Evolutionary conservation across 1,284 basidiomycete genomes (phyloP).

Genomic region (Ceratobasidium sp.): DNA sequence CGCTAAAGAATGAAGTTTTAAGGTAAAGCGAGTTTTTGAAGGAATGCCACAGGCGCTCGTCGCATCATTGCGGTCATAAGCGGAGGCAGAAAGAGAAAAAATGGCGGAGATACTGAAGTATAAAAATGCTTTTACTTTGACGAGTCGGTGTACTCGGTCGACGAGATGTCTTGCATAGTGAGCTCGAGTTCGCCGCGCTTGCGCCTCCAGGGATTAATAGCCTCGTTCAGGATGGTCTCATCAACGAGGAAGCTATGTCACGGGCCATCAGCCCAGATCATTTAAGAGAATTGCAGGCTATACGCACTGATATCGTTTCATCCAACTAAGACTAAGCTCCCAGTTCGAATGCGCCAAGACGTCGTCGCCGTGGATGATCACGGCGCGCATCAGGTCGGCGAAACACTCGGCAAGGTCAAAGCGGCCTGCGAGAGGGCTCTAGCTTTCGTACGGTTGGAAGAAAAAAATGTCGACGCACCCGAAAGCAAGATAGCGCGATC

Average conservation of each 20-base stretch:
- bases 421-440: slow-evolving; percentile 65
- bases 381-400: slow-evolving; percentile 73
- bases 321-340: slow-evolving; percentile 87
- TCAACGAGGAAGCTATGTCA: slow-evolving; percentile 77
- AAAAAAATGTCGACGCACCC: slow-evolving; percentile 63
- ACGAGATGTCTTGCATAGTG: slow-evolving; percentile 41
- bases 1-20: slow-evolving; percentile 27
- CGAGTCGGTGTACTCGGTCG: slow-evolving; percentile 28
- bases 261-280: neutral
- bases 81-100: slow-evolving; percentile 1
- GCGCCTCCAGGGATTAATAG: slow-evolving; percentile 78
- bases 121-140: slow-evolving; percentile 10
- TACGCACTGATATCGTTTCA: slow-evolving; percentile 81
- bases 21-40: neutral
- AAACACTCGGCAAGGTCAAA: slow-evolving; percentile 83
- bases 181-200: slow-evolving; percentile 77
- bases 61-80: neutral
- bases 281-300: slow-evolving; percentile 30
- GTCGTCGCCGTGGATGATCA: slow-evolving; percentile 88
- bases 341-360: slow-evolving; percentile 88
- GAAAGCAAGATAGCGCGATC: slow-evolving; percentile 90
- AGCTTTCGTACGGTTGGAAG: slow-evolving; percentile 5
- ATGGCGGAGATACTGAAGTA: neutral
- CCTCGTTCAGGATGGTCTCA: slow-evolving; percentile 69
- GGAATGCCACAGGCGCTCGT: slow-evolving; percentile 3